These are phyloP conservation scores for Pharus latifolius DNA, from an alignment of 176 grass and related monocot species.

Conservation along the genomic window DNA sequence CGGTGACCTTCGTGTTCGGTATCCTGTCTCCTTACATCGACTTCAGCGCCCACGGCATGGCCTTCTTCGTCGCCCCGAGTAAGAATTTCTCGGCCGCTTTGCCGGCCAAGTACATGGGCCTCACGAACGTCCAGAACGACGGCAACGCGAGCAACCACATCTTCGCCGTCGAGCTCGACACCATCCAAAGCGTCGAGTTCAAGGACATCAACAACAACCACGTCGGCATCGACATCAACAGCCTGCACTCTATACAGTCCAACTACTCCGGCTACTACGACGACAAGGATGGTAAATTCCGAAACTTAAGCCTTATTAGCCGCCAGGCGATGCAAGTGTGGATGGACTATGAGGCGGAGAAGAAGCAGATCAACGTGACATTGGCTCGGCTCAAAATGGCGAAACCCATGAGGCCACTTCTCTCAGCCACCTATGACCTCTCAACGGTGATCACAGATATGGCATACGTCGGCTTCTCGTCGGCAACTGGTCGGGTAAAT, in stretches of 20 bases:
- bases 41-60: slow-evolving; percentile 20
- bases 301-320: slow-evolving; percentile 17
- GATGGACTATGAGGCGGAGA: slow-evolving; percentile 28
- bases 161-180: slow-evolving; percentile 53
- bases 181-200: slow-evolving; percentile 30
- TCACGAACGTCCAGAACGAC: slow-evolving; percentile 22
- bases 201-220: slow-evolving; percentile 42
- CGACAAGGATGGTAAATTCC: neutral
- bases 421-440: slow-evolving; percentile 18
- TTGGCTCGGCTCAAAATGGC: neutral
- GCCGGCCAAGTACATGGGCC: slow-evolving; percentile 29
- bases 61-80: slow-evolving; percentile 25
- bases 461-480: slow-evolving; percentile 38
- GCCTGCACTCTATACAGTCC: slow-evolving; percentile 21
- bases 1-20: slow-evolving; percentile 16
- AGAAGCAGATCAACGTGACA: slow-evolving; percentile 13
- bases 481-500: slow-evolving; percentile 9
- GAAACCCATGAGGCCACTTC: slow-evolving; percentile 19
- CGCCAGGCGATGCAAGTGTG: slow-evolving; percentile 33
- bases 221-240: slow-evolving; percentile 47
- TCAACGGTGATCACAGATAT: slow-evolving; percentile 16
- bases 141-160: slow-evolving; percentile 25
- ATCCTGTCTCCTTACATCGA: slow-evolving; percentile 1
- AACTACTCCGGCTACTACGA: slow-evolving; percentile 25
- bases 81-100: slow-evolving; percentile 21